phyloP scores from a whole-genome alignment of 768 basidiomycete genomes.

The Symmetrospora coprosmae region DNA sequence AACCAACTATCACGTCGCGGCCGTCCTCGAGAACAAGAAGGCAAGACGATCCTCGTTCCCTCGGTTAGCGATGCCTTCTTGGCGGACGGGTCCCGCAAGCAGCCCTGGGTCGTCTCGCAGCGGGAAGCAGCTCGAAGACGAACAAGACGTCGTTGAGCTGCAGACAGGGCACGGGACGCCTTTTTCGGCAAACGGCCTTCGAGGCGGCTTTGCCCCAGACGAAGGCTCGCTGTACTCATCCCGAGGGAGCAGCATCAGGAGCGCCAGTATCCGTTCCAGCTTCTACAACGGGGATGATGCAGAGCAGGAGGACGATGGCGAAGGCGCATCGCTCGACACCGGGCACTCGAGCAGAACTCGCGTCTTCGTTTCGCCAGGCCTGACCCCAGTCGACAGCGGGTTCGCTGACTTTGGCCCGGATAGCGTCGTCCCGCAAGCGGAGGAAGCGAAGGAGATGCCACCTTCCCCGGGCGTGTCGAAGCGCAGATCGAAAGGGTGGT shows the following conservation, averaged over 20 bases:
- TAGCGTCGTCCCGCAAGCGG: neutral
- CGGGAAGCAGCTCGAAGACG: too few relatives aligned
- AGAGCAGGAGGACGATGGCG: neutral
- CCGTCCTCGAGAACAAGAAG: neutral
- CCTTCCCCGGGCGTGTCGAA: neutral
- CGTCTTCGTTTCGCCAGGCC: neutral
- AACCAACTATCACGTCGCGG: too few relatives aligned
- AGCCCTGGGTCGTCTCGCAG: neutral
- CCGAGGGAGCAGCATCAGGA: neutral
- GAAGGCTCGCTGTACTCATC: neutral
- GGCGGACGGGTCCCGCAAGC: slow-evolving; percentile 5
- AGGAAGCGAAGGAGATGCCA: neutral
- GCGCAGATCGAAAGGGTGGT: slow-evolving; percentile 8
- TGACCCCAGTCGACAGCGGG: neutral
- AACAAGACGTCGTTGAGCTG: slow-evolving; percentile 6
- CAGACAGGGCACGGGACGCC: slow-evolving; percentile 12
- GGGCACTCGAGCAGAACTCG: neutral
- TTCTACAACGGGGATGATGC: too few relatives aligned
- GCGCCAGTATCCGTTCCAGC: too few relatives aligned
- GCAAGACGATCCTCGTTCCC: slow-evolving; percentile 12
- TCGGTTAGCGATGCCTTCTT: slow-evolving; percentile 4
- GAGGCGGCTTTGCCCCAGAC: slow-evolving; percentile 9
- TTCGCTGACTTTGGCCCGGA: slow-evolving; percentile 16
- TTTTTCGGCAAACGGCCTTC: slow-evolving; percentile 2
- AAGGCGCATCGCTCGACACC: neutral